Base-by-base conservation (phyloP, 768 basidiomycete genomes). In the Fomitopsis pulvina region DNA sequence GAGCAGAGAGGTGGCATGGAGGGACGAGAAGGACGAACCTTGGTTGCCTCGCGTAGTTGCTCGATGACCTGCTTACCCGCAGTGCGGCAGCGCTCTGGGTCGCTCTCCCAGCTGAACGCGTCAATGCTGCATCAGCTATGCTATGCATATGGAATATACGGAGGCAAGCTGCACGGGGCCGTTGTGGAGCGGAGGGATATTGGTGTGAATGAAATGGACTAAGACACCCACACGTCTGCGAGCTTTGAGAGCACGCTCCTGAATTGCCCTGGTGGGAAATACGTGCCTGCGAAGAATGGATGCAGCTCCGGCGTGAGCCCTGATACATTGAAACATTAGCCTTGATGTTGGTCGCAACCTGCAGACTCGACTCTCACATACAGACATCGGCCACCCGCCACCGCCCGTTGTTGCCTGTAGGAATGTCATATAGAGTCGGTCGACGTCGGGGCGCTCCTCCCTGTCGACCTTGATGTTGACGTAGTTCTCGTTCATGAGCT, bases 391-490 rank as follows among this genome's bases (percentile, higher is more conserved):
- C 65, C 65, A 66, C 1, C 65, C 65, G 2, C 65, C 65, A 9
- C 64, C 53, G 12, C 65, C 64, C 10, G 59, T 54, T 0, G 62
- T 63, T 2, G 64, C 64, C 41, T 70, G 70, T 1, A 72, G 54
- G 58, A 69, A 71, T 1, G 60, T 67, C 71, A 72, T 72, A 54
- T 72, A 72, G n/a, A 72, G 51, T n/a, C 69, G 52, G 53, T 73
- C 71, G 8, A 73, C 69, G 48, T 71, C 71, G 0, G 71, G 71
- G 21, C 68, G 51, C 41, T 71, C 71, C 51, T 73, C 71, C 22
- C 71, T 52, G 49, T 73, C 71, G 14, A 72, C 68, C 59, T 67
- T 71, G 57, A 71, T 61, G 49, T 69, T 69, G 20, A 71, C 60
- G 43, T 63, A 70, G 49, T 64, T 52, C 37, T 69, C 61, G 52